These are phyloP conservation scores for Linnemannia hyalina DNA, from an alignment of 192 early-diverging fungal species.

Conservation along the genomic window DNA sequence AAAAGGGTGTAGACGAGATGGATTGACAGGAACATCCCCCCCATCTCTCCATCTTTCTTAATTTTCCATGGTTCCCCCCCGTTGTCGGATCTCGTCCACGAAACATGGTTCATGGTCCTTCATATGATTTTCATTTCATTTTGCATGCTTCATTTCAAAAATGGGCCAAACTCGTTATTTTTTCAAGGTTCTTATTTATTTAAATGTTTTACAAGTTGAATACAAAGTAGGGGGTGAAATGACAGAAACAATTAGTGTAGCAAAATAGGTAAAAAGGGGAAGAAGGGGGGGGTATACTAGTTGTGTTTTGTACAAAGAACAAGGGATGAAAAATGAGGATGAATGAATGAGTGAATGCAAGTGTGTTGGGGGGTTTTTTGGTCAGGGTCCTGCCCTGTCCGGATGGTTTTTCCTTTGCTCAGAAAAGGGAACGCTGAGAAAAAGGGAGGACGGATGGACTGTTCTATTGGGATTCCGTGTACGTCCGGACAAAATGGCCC, in stretches of 20 bases:
- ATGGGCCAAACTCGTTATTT: not conserved
- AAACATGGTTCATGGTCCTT: not conserved
- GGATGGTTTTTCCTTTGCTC: not conserved
- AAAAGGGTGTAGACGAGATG: too few relatives aligned
- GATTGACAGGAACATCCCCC: not conserved
- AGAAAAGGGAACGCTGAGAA: not conserved
- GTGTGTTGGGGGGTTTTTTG: not conserved
- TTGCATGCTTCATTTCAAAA: not conserved
- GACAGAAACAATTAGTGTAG: not conserved
- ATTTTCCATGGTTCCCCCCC: too few relatives aligned
- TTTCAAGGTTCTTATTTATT: not conserved
- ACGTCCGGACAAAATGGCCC: not conserved
- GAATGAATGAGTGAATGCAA: not conserved
- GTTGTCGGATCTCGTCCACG: too few relatives aligned
- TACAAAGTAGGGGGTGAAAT: not conserved
- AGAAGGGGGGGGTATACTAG: not conserved
- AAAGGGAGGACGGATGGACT: not conserved
- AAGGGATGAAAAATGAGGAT: not conserved
- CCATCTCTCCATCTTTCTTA: too few relatives aligned
- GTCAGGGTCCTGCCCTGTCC: not conserved
- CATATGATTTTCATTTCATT: not conserved
- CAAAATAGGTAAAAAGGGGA: not conserved
- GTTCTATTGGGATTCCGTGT: not conserved
- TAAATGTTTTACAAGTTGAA: not conserved
- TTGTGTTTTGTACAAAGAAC: not conserved